Evolutionary conservation across 768 basidiomycete species (phyloP).

Genomic region (Jaapia argillacea): DNA sequence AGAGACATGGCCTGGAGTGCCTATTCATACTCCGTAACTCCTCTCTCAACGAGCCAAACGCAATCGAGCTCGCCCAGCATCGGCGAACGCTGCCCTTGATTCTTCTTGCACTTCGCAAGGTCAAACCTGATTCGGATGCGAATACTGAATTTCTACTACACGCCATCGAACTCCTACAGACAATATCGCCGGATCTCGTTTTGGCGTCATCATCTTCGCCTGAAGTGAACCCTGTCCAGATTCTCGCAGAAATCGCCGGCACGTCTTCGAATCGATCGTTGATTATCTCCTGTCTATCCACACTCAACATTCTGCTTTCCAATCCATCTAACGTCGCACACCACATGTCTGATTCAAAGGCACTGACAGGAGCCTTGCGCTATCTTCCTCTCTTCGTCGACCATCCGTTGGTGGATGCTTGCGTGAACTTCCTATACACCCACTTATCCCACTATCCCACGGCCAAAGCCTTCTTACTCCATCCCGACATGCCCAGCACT

Average conservation of each 20-base stretch:
- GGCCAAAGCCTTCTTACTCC: constrained; percentile 69
- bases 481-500: constrained; percentile 59
- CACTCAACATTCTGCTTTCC: constrained; percentile 52
- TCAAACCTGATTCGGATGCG: constrained; percentile 51
- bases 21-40: constrained; percentile 83
- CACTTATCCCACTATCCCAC: constrained; percentile 67
- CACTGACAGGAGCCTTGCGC: constrained; percentile 52
- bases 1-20: constrained; percentile 76
- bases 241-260: constrained; percentile 44
- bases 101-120: constrained; percentile 51
- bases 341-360: constrained; percentile 44
- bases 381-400: constrained; percentile 70
- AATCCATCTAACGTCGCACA: constrained; percentile 48
- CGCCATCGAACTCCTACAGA: constrained; percentile 60
- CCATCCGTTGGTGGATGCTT: constrained; percentile 57
- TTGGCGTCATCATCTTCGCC: constrained; percentile 24
- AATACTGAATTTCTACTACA: constrained; percentile 67
- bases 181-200: constrained; percentile 38
- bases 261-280: constrained; percentile 63
- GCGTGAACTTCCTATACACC: constrained; percentile 63
- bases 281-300: constrained; percentile 54
- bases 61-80: constrained; percentile 45
- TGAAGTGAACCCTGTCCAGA: constrained; percentile 39
- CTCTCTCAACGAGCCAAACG: constrained; percentile 60
- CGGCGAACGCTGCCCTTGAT: constrained; percentile 58